Evolutionary conservation across 257 asterid species (phyloP).

Genomic region (Primulina huaijiensis): DNA sequence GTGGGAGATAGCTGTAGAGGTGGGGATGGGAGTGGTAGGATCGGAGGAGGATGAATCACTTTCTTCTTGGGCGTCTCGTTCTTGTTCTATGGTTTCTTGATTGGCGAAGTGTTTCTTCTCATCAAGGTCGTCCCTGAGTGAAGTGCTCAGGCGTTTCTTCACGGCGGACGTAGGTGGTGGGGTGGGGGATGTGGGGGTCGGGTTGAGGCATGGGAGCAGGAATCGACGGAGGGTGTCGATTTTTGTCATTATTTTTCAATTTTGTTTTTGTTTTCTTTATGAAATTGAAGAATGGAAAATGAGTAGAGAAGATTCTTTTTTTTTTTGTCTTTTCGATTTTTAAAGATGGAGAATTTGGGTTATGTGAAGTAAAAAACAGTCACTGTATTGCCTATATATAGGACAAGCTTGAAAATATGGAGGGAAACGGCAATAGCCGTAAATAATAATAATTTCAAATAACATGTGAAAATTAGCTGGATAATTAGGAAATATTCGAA

Average conservation of each 20-base stretch:
- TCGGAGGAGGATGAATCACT: conserved; percentile 32
- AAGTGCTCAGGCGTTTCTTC: conserved; percentile 86
- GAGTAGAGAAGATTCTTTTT: background rate
- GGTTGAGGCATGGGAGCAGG: conserved; percentile 70
- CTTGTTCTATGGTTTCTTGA: conserved; percentile 6
- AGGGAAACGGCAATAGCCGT: conserved; percentile 45
- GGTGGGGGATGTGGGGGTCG: conserved; percentile 40
- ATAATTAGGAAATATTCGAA: background rate
- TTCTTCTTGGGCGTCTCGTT: conserved; percentile 26
- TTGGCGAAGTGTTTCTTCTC: conserved; percentile 21
- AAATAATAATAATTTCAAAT: too few relatives aligned
- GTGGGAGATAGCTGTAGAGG: conserved; percentile 6
- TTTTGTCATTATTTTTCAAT: conserved; percentile 46
- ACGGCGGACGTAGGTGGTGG: conserved; percentile 37
- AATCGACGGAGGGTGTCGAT: conserved; percentile 76
- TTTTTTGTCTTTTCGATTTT: background rate
- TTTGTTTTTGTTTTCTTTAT: background rate
- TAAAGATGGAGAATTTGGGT: background rate
- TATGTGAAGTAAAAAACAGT: background rate
- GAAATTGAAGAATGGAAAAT: background rate
- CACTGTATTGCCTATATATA: conserved; percentile 7
- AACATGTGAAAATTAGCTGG: background rate
- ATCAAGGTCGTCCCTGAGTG: conserved; percentile 76
- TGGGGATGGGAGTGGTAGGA: conserved; percentile 39
- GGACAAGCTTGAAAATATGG: conserved; percentile 25